These are phyloP conservation scores for Leccinum obscurum DNA, from an alignment of 768 basidiomycete species.

Conservation along the genomic window DNA sequence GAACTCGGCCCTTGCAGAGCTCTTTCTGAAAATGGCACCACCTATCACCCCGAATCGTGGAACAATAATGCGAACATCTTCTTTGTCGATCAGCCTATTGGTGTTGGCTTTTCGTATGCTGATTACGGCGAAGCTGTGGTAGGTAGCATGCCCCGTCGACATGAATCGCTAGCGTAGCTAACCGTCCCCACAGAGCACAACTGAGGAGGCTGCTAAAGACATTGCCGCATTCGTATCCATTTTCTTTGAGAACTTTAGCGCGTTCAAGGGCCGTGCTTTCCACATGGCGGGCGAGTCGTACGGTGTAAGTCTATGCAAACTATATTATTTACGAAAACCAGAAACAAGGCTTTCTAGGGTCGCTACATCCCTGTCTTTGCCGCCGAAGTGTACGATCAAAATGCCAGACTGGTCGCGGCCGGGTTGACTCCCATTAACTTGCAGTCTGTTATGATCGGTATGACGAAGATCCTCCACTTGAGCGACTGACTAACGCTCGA, in stretches of 20 bases:
- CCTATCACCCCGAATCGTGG: constrained; percentile 62
- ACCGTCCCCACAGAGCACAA: constrained; percentile 44
- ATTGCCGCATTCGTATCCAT: constrained; percentile 70
- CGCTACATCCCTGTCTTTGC: constrained; percentile 54
- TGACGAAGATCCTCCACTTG: background rate
- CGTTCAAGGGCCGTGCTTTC: constrained; percentile 66
- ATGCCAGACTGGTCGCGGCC: constrained; percentile 38
- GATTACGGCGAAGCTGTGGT: constrained; percentile 43
- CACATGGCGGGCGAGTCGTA: constrained; percentile 64
- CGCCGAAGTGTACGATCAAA: constrained; percentile 49
- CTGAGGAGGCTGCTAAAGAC: constrained; percentile 68
- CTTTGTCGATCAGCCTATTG: constrained; percentile 48
- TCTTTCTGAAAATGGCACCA: constrained; percentile 47
- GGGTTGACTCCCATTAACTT: constrained; percentile 53
- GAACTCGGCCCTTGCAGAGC: constrained; percentile 77
- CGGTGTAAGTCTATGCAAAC: constrained; percentile 34
- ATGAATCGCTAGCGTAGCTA: background rate
- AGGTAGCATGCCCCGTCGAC: constrained; percentile 16
- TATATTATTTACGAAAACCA: background rate
- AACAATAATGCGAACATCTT: constrained; percentile 58
- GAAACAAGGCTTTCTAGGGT: constrained; percentile 36
- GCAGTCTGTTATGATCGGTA: constrained; percentile 50
- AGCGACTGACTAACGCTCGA: background rate
- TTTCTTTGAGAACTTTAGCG: constrained; percentile 71
- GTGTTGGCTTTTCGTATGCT: constrained; percentile 48